A percentile compares a stretch with the other conserved stretches of the same genome.
phyloP scores from a whole-genome alignment of 2,329 filamentous ascomycete genomes.

The Aquanectria penicillioides region DNA sequence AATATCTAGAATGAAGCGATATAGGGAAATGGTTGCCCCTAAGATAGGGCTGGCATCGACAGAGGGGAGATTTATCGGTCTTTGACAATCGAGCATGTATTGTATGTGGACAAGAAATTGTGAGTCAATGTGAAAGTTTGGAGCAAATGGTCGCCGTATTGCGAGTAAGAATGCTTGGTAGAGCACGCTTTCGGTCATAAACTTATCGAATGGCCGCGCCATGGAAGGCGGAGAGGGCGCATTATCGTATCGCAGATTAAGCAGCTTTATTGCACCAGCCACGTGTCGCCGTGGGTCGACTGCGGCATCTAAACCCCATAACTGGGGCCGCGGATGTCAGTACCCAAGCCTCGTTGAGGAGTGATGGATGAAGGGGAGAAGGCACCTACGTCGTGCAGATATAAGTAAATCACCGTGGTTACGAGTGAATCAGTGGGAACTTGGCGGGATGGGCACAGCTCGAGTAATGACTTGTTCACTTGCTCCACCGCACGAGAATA shows the following conservation, averaged over 20 bases:
- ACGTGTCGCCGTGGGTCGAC: slow-evolving; percentile 19
- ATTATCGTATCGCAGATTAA: slow-evolving; percentile 7
- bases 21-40: not conserved
- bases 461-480: not conserved
- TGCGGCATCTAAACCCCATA: slow-evolving; percentile 16
- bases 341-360: not conserved
- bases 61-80: not conserved
- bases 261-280: slow-evolving; percentile 18
- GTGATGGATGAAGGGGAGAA: not conserved
- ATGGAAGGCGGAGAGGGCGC: slow-evolving; percentile 4
- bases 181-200: slow-evolving; percentile 22
- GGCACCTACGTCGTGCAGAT: slow-evolving; percentile 16
- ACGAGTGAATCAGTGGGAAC: slow-evolving; percentile 9
- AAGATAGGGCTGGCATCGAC: not conserved
- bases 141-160: slow-evolving; percentile 11
- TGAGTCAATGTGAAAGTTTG: slow-evolving; percentile 17
- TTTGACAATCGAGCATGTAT: not conserved
- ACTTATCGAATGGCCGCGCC: slow-evolving; percentile 10
- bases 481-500: slow-evolving; percentile 17
- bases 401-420: slow-evolving; percentile 12
- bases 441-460: not conserved
- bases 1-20: slow-evolving; percentile 12
- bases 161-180: slow-evolving; percentile 22
- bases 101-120: slow-evolving; percentile 11
- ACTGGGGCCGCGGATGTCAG: not conserved